Base-by-base conservation (phyloP, 164 flowering plant genomes). In the Brasenia schreberi region DNA sequence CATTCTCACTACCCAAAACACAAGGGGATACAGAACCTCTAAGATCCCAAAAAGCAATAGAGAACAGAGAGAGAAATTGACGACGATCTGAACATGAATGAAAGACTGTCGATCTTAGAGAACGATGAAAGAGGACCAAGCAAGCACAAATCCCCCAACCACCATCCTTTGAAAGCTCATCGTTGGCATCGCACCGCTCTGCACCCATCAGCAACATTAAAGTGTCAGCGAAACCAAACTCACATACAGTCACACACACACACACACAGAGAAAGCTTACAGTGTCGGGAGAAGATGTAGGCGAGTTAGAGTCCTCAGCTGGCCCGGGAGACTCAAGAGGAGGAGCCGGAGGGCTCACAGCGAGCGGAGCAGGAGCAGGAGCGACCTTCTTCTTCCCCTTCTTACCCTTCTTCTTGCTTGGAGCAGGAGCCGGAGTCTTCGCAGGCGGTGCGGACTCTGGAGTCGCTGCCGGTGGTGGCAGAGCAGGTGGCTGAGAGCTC, bases 291-390 rank as follows among this genome's bases (percentile, higher is more conserved):
- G 77, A 7, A 6, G 83, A 81, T 7, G 67, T 74, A 0, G 83
- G 82, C 4, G 83, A 61, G 44, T 5, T 2, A 1, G 59, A n/a
- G 1, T 68, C 76, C 16, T 5, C 7, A 49, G 71, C 66, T 0
- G 83, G 82, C 1, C 68, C 76, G 5, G 87, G 83, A 0, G 82
- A 77, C 10, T 9, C 80, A 0, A 69, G 23, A 0, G 81, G 73
- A 1, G 84, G 82, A 0, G 82, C 72, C 4, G 82, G 83, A 0
- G 85, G 84, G 42, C 83, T 75, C 5, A 18, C 42, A 0, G 12
- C 16, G 3, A 64, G 39, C 6, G 75, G 68, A 14, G 68, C 16
- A 5, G 83, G 81, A 3, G 80, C 66, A 18, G 78, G 77, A 19
- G 83, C 75, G 3, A 45, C 42, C 44, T 72, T 66, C 67, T 67